Base-by-base conservation (phyloP, 768 basidiomycete species). In the Mycena floridula region DNA sequence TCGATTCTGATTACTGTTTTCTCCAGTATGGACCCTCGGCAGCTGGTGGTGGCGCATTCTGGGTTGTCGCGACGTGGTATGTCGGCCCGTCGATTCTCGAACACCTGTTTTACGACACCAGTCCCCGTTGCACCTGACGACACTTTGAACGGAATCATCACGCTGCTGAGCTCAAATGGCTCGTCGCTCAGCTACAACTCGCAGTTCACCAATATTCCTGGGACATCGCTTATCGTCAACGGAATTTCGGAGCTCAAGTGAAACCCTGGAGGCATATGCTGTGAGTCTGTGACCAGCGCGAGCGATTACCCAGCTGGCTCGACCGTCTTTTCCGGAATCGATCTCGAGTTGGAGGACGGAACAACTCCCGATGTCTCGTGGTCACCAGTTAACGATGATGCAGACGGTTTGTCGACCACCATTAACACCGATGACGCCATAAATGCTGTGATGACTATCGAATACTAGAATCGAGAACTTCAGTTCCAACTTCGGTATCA, bases 181-280 rank as follows among this genome's bases (percentile, higher is more conserved):
- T 36, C 46, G 32, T 25, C 25, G 0, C 50, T 37, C 32, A 44
- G 30, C 47, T 53, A 53, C 41, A 39, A 16, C 37, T 24, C 44
- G 7, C 2, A 15, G 2, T 53, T 53, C 47, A 38, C 44, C 41
- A 49, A 49, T 37, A 30, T 53, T n/a, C n/a, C 42, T 40, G 18
- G n/a, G 52, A 49, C 21, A 53, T n/a, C 52, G 5, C 49, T 53
- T 20, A 41, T 11, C 44, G 22, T 46, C 39, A 38, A 16, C 25
- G 44, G 42, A 27, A 24, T 45, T 13, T 36, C 43, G 15, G 37
- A 48, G 44, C 50, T 53, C 38, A 50, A 50, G 46, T 4, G 52
- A 50, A 42, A 50, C 52, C 5, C 47, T 53, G 22, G 52, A 53
- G 42, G 40, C 44, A 1, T 53, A 53, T 20, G 40, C n/a, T 9